Base-by-base conservation (phyloP, 2,329 filamentous ascomycete species). In the Chaetomiaceae sp. region DNA sequence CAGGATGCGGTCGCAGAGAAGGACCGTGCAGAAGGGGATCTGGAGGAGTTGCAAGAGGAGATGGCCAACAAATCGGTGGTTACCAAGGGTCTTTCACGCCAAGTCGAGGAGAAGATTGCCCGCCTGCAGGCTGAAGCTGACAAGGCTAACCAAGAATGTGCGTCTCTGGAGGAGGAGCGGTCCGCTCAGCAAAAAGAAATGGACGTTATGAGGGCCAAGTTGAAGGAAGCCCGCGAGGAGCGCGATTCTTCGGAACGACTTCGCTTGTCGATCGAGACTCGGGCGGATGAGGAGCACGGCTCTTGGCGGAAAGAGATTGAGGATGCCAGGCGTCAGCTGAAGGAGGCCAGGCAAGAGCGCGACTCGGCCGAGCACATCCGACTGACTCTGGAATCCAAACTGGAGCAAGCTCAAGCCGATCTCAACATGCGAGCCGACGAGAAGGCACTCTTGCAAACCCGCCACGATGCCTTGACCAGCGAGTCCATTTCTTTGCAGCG, bases 51-150 rank as follows among this genome's bases (percentile, higher is more conserved):
- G 20, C 85, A 87, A 55, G 85, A 88, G 48, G 87, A 90, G 60
- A 81, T 90, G 77, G 78, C 85, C 19, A 85, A 91, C 68, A 90
- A 89, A 60, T 91, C 87, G 0, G 77, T 89, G 33, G 81, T 82
- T 47, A 87, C 85, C 12, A 89, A 87, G 63, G 86, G 85, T 2
- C 73, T 89, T 8, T 87, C 82, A 46, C 79, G 86, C 27, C 86
- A 91, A 66, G 76, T 89, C 16, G 86, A 91, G 61, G 85, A 88
- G 58, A 88, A 83, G 65, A 71, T 82, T 8, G 70, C 73, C 45
- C 81, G 81, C 27, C 70, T 91, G 9, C 85, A 90, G 58, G 72
- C 78, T 40, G 85, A 90, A 51, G 69, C 89, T 5, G 78, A 81
- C 50, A 70, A 70, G 53, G 70, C 75, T 16, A 70, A 73, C 17